A percentile compares a stretch with the other conserved stretches of the same genome.
phyloP scores from a whole-genome alignment of 2,329 filamentous ascomycete species.

The Ophiocordyceps camponoti-floridani region DNA sequence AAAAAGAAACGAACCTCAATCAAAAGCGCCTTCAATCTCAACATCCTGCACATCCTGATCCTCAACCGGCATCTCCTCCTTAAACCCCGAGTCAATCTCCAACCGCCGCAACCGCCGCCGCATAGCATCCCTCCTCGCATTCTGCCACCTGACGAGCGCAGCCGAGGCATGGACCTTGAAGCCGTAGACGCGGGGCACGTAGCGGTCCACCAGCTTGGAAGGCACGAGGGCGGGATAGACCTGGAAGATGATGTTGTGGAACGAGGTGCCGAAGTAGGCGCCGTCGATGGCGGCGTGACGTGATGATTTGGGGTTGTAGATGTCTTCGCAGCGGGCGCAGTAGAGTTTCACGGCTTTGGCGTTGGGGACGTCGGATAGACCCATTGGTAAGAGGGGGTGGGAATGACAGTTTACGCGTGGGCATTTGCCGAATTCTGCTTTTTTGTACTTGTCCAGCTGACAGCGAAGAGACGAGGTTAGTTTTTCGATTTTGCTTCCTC shows the following conservation, averaged over 20 bases:
- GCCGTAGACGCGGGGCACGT: slow-evolving; percentile 80
- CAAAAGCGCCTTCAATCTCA: slow-evolving; percentile 26
- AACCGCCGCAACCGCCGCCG: slow-evolving; percentile 53
- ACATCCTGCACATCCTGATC: slow-evolving; percentile 47
- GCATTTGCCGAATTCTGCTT: slow-evolving; percentile 94
- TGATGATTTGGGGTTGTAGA: slow-evolving; percentile 96
- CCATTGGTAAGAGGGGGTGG: slow-evolving; percentile 87
- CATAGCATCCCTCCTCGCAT: slow-evolving; percentile 64
- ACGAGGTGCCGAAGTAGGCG: slow-evolving; percentile 93
- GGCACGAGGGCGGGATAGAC: slow-evolving; percentile 87
- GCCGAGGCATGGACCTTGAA: slow-evolving; percentile 90
- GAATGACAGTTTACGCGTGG: slow-evolving; percentile 89
- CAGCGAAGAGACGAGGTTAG: neutral
- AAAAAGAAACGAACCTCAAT: slow-evolving; percentile 7
- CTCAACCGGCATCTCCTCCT: slow-evolving; percentile 40
- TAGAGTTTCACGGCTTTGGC: slow-evolving; percentile 89
- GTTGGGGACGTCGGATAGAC: slow-evolving; percentile 76
- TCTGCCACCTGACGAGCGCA: slow-evolving; percentile 81
- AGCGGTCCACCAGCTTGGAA: slow-evolving; percentile 67
- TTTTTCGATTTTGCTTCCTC: neutral
- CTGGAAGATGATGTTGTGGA: slow-evolving; percentile 98
- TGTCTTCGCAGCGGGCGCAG: slow-evolving; percentile 91
- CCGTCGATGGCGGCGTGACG: slow-evolving; percentile 91
- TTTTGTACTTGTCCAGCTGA: slow-evolving; percentile 97
- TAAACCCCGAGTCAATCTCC: slow-evolving; percentile 65